Conservation (phyloP, 176 grass and related monocot species). For the Echinochloa phyllopogon region DNA sequence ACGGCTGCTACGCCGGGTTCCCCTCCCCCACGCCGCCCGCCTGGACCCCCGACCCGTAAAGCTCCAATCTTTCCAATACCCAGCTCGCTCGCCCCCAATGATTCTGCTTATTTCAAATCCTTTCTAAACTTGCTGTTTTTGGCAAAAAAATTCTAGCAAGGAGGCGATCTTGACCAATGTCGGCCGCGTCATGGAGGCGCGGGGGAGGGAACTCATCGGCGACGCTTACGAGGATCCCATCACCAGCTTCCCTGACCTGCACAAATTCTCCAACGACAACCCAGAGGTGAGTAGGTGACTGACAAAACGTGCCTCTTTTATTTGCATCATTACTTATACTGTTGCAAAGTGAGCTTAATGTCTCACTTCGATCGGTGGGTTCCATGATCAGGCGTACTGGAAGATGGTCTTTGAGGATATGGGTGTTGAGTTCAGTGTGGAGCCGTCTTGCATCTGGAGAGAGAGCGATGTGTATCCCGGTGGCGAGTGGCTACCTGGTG, state of each 20-base stretch:
- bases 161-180: slow-evolving; percentile 72
- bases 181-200: slow-evolving; percentile 71
- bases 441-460: slow-evolving; percentile 71
- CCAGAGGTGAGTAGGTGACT: slow-evolving; percentile 93
- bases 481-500: slow-evolving; percentile 75
- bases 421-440: slow-evolving; percentile 63
- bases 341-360: slow-evolving; percentile 6
- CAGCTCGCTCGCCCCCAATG: not conserved
- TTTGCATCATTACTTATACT: not conserved
- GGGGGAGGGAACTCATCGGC: slow-evolving; percentile 70
- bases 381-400: slow-evolving; percentile 70
- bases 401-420: slow-evolving; percentile 89
- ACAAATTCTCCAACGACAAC: slow-evolving; percentile 74
- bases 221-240: slow-evolving; percentile 71
- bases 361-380: not conserved
- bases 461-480: slow-evolving; percentile 61
- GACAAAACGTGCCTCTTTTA: not conserved
- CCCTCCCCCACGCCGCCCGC: slow-evolving; percentile 70
- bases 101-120: not conserved
- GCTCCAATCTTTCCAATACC: not conserved
- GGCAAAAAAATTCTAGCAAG: slow-evolving; percentile 18
- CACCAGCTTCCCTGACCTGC: slow-evolving; percentile 70
- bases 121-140: not conserved
- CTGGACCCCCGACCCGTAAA: slow-evolving; percentile 81
- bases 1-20: slow-evolving; percentile 72